Conservation (phyloP, 306 rosid genomes). For the Ziziphus jujuba region DNA sequence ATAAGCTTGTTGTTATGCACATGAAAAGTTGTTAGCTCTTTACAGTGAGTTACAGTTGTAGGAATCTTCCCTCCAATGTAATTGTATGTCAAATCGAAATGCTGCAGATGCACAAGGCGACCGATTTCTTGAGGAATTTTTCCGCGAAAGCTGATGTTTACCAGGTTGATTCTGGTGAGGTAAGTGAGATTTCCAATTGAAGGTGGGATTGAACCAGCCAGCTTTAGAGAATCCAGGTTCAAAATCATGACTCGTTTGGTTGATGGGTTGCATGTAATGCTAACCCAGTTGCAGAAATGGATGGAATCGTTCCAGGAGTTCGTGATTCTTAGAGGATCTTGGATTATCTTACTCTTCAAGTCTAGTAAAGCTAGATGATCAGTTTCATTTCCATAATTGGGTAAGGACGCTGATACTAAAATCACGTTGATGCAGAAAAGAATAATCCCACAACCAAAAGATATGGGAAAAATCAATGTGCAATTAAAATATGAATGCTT, state of each 20-base stretch:
- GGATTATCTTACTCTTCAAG: slow-evolving; percentile 24
- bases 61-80: slow-evolving; percentile 39
- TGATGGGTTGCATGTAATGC: slow-evolving; percentile 26
- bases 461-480: too few species aligned
- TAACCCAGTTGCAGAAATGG: too few species aligned
- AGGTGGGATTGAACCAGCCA: slow-evolving; percentile 29
- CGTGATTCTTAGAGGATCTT: slow-evolving; percentile 22
- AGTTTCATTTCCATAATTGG: slow-evolving; percentile 27
- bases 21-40: slow-evolving; percentile 3
- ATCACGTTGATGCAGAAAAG: too few species aligned
- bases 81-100: slow-evolving; percentile 30
- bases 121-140: slow-evolving; percentile 40
- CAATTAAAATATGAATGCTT: too few species aligned
- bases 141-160: slow-evolving; percentile 22
- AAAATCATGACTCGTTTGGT: slow-evolving; percentile 20
- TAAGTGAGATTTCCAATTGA: slow-evolving; percentile 41
- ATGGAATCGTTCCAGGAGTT: slow-evolving; percentile 47
- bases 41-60: slow-evolving; percentile 37
- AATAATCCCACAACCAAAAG: too few species aligned
- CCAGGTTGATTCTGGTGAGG: slow-evolving; percentile 29
- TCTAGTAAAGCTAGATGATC: slow-evolving; percentile 29
- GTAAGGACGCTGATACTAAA: too few species aligned
- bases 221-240: slow-evolving; percentile 18
- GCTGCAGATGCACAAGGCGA: slow-evolving; percentile 1
- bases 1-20: not conserved